Base-by-base conservation (phyloP, 164 flowering plant species). In the Kingdonia uniflora region DNA sequence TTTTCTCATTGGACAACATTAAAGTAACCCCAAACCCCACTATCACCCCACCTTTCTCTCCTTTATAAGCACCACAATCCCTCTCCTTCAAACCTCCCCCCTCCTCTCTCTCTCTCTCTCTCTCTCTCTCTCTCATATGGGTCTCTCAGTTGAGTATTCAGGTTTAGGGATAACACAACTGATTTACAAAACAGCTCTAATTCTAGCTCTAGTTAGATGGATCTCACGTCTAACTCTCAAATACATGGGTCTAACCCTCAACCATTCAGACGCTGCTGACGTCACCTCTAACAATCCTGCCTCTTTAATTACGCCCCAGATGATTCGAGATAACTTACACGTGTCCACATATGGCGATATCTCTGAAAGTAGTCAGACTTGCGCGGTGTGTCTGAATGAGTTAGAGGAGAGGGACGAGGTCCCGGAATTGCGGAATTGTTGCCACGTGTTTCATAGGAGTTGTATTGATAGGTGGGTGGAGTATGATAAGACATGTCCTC, bases 391-490 rank as follows among this genome's bases (percentile, higher is more conserved):
- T 65, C 55, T 84, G 62, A 67, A 65, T 56, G 70, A 62, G 40
- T 47, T 84, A 60, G 52, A 29, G 53, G 54, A 66, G 52, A 14
- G 26, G 0, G 82, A 80, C 26, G 64, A 62, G 29, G 80, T 81
- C 23, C 68, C 78, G 60, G 75, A 72, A 62, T 65, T 81, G 17
- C 69, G 75, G 59, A 77, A 80, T 60, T 79, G 81, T 40, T 58
- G 82, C 67, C 92, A 84, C 47, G 78, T 81, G 25, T 84, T 81
- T 70, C 92, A 84, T 67, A 60, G 49, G 47, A 64, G 64, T 16
- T 84, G 92, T 65, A 63, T 84, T 26, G 80, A 81, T 43, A 68
- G 72, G 56, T 84, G 92, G 87, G 52, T 81, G 5, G 69, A 68
- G 41, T 66, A 71, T 42, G 72, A 71, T 51, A 59, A 63, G 44